These are phyloP conservation scores for Inga leiocalycina DNA, from an alignment of 306 rosid species.

Conservation along the genomic window DNA sequence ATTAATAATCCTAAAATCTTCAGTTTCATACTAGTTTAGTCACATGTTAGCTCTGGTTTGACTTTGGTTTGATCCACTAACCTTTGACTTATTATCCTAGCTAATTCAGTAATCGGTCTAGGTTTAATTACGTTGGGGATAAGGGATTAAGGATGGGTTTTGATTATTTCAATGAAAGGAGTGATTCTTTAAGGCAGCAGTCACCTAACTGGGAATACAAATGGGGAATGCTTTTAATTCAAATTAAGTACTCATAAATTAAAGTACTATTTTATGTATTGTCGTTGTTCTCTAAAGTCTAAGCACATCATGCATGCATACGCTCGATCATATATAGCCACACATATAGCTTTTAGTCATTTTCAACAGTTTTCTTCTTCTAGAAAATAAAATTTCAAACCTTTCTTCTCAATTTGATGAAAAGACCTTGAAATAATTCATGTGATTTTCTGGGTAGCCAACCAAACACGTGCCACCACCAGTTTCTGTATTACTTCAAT, in stretches of 20 bases:
- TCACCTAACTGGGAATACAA: neutral
- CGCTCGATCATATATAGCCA: neutral
- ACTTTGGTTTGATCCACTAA: too few relatives aligned
- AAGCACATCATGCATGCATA: neutral
- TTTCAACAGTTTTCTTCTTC: neutral
- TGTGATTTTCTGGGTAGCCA: slow-evolving; percentile 17
- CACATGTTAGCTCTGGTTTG: too few relatives aligned
- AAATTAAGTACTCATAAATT: neutral
- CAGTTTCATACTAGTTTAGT: too few relatives aligned
- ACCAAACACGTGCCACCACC: slow-evolving; percentile 17
- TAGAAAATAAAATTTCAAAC: neutral
- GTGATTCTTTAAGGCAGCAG: neutral
- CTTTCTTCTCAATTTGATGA: slow-evolving; percentile 19
- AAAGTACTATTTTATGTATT: neutral
- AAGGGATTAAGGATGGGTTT: neutral
- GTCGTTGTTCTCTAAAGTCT: neutral
- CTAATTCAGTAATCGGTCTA: too few relatives aligned
- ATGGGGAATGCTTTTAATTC: neutral
- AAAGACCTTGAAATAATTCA: slow-evolving; percentile 16
- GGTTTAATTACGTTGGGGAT: too few relatives aligned
- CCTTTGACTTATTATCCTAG: too few relatives aligned
- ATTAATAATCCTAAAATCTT: too few relatives aligned
- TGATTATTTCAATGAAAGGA: neutral
- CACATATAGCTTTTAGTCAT: neutral
- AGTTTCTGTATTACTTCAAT: neutral